Evolutionary conservation across 73 alveolate genomes (phyloP).

Genomic region (Paramecium caudatum): DNA sequence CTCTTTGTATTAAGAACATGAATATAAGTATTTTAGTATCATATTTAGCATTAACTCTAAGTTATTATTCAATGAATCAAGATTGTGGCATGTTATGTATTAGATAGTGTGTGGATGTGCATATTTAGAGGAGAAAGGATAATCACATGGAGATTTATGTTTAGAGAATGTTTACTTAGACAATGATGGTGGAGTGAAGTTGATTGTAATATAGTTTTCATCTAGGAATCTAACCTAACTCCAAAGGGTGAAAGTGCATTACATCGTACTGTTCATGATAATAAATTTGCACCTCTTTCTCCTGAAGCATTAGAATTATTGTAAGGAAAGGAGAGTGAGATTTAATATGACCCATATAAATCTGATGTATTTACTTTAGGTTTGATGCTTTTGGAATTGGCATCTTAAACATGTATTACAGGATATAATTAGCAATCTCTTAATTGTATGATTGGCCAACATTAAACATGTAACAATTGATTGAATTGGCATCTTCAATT

Average conservation of each 20-base stretch:
- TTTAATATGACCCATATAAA: neutral
- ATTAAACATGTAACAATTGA: neutral
- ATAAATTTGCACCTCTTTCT: neutral
- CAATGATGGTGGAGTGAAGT: neutral
- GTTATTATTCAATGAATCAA: constrained; percentile 19
- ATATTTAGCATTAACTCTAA: neutral
- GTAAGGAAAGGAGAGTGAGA: neutral
- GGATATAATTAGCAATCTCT: neutral
- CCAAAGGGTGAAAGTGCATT: neutral
- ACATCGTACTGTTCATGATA: neutral
- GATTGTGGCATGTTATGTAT: neutral
- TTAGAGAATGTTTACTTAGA: neutral
- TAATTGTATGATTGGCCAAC: neutral
- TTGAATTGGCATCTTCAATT: neutral
- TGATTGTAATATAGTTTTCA: neutral
- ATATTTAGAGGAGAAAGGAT: neutral
- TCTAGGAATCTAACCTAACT: neutral
- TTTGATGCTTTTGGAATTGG: constrained; percentile 11
- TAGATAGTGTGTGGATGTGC: constrained; percentile 6
- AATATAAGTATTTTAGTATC: neutral
- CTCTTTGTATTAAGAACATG: neutral
- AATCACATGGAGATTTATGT: constrained; percentile 32
- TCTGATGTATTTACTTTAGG: constrained; percentile 28
- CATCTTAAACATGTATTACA: neutral
- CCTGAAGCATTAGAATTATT: constrained; percentile 9